Conservation (phyloP, 2,329 filamentous ascomycete genomes). For the Volutella citrinella region DNA sequence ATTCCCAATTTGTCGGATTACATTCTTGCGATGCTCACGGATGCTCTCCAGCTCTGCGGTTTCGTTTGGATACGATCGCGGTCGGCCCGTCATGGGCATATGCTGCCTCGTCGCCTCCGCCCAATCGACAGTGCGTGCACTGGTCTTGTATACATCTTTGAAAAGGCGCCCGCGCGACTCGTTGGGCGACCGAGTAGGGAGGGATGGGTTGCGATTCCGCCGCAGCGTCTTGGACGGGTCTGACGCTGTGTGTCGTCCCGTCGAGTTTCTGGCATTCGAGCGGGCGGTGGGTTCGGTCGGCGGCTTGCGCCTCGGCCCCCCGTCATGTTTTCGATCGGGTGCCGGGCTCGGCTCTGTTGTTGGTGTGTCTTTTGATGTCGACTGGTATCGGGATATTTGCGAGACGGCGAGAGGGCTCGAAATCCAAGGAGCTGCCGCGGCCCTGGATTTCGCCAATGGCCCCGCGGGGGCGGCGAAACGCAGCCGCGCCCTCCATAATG, state of each 20-base stretch:
- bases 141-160: constrained; percentile 27
- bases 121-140: constrained; percentile 15
- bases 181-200: constrained; percentile 10
- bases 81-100: constrained; percentile 26
- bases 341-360: no score
- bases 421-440: constrained; percentile 15
- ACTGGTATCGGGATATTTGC: constrained; percentile 17
- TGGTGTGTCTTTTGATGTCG: constrained; percentile 11
- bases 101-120: constrained; percentile 16
- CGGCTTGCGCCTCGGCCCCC: no score
- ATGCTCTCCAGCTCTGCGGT: constrained; percentile 21
- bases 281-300: not conserved
- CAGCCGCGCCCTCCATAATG: constrained; percentile 40
- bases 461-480: constrained; percentile 28
- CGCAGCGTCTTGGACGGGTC: not conserved
- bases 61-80: constrained; percentile 26
- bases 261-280: not conserved
- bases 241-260: not conserved
- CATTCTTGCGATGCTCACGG: constrained; percentile 17
- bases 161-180: constrained; percentile 25
- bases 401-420: constrained; percentile 9
- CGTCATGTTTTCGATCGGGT: no score
- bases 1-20: constrained; percentile 35
- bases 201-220: constrained; percentile 4
- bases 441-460: constrained; percentile 18